Base-by-base conservation (phyloP, 768 basidiomycete species). In the Exsudoporus frostii region DNA sequence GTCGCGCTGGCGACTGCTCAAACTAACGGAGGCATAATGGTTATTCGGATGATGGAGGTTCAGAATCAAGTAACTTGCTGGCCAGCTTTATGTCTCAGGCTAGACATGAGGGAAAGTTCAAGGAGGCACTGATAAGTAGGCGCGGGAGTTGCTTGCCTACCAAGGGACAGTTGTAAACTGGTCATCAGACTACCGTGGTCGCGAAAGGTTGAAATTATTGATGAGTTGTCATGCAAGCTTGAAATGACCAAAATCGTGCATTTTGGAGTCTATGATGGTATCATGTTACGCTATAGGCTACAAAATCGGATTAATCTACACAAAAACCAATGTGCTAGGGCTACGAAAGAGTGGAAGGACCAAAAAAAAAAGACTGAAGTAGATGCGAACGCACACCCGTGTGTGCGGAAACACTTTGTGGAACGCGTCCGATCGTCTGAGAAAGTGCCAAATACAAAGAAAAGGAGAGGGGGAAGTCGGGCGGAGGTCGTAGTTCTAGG, bases 261-360 rank as follows among this genome's bases (percentile, higher is more conserved):
- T 30, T 30, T 30, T 30, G 29, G 29, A 30, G 29, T 30, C 29
- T 30, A 30, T 11, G 29, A 3, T 0, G 11, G 29, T 29, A 7
- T 29, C 29, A 8, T 29, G 29, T 30, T 11, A 30, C 10, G 9
- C 9, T 30, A 30, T 30, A n/a, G n/a, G 29, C 29, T 30, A 30
- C 29, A 30, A 30, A 25, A 25, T 3, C 25, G 25, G 25, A 30
- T 30, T 30, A 4, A 45, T 49, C 29, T 46, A 57, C 51, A 50
- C 30, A 22, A 51, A 54, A 20, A 29, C 10, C 17, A 27, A 29
- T 27, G 9, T 25, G 38, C 61, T 66, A 63, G 39, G 50, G 61
- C 64, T 65, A 65, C 64, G 29, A 66, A 51, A 50, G 30, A 39
- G 34, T 19, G 1, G 22, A 42, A 51, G 40, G 19, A 27, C 4